Conservation (phyloP, 176 grass and related monocot genomes). For the Rhipidocladum racemiflorum region DNA sequence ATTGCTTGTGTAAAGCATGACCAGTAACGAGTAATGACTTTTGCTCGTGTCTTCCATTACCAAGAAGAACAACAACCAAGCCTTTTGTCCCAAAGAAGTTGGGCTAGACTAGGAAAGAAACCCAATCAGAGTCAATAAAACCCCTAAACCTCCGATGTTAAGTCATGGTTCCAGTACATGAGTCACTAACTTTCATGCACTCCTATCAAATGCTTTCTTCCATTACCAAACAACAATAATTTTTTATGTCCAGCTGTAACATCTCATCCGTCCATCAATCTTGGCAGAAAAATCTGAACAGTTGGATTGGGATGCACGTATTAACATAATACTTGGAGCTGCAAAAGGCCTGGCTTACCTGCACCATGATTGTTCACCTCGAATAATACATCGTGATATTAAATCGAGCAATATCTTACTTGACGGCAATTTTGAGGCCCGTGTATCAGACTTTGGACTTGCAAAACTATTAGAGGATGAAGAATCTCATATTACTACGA, state of each 20-base stretch:
- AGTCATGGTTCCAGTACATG: no score
- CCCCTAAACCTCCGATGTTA: no score
- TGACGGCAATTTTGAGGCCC: slow-evolving; percentile 85
- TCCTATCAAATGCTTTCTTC: no score
- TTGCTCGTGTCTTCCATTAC: not conserved
- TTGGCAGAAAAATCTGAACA: slow-evolving; percentile 81
- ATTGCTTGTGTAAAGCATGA: not conserved
- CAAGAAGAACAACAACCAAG: no score
- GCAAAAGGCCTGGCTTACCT: slow-evolving; percentile 94
- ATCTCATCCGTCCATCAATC: slow-evolving; percentile 13
- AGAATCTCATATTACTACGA: slow-evolving; percentile 98
- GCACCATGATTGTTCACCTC: slow-evolving; percentile 93
- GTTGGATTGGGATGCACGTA: slow-evolving; percentile 89
- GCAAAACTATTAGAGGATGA: slow-evolving; percentile 96
- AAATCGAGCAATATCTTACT: slow-evolving; percentile 99
- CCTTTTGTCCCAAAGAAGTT: no score
- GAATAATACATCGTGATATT: slow-evolving; percentile 99
- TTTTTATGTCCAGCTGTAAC: slow-evolving; percentile 11
- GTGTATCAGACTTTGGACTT: slow-evolving; percentile 97
- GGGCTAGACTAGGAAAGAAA: no score
- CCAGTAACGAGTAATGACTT: not conserved
- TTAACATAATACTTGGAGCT: slow-evolving; percentile 94
- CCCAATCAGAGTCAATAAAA: no score
- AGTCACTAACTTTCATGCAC: no score
- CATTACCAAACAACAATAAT: not conserved